phyloP scores from a whole-genome alignment of 495 filamentous ascomycete species.

The Thermothielavioides terrestris region DNA sequence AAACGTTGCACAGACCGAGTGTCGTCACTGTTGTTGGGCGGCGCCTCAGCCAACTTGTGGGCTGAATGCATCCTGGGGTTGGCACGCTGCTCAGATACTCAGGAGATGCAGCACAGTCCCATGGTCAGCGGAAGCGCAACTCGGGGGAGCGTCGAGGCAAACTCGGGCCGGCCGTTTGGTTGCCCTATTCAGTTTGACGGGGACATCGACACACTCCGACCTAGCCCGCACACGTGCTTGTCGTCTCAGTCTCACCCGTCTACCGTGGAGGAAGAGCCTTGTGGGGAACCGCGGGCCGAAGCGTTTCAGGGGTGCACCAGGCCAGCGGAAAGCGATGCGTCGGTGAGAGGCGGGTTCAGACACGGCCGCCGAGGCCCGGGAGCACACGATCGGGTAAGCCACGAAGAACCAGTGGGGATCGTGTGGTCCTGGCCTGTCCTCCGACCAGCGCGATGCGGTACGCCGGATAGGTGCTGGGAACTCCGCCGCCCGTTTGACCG shows the following conservation, averaged over 20 bases:
- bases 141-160: too few relatives aligned
- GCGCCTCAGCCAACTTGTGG: constrained; percentile 36
- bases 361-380: too few relatives aligned
- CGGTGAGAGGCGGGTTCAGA: too few relatives aligned
- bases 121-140: constrained; percentile 18
- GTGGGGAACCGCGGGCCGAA: constrained; percentile 8
- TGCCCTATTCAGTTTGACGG: too few relatives aligned
- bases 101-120: constrained; percentile 11
- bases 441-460: not conserved
- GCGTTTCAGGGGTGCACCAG: constrained; percentile 5
- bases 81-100: constrained; percentile 9
- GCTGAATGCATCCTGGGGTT: constrained; percentile 35
- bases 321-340: constrained; percentile 4
- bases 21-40: constrained; percentile 33
- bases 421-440: too few relatives aligned
- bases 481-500: not conserved
- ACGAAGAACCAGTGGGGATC: too few relatives aligned
- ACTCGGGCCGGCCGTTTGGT: not conserved
- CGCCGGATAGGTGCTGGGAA: not conserved
- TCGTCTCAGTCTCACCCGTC: too few relatives aligned
- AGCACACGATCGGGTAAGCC: too few relatives aligned
- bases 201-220: not conserved
- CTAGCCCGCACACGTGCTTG: not conserved
- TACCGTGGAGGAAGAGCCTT: not conserved
- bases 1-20: constrained; percentile 24